Evolutionary conservation across 345 rosid species (phyloP).

Genomic region (Litchi chinensis): DNA sequence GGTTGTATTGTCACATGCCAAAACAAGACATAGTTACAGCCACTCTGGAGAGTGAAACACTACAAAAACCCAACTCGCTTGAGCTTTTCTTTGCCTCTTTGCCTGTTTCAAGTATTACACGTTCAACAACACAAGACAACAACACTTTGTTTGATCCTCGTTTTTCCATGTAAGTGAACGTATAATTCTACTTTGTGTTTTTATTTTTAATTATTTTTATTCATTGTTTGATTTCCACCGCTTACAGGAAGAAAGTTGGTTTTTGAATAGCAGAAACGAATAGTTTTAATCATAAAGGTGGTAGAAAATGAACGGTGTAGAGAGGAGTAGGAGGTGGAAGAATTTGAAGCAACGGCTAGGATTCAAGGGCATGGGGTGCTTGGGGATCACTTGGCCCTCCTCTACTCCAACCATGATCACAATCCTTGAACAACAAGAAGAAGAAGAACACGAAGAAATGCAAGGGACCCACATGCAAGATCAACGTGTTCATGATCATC

Average conservation of each 20-base stretch:
- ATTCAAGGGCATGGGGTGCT: slow-evolving; percentile 66
- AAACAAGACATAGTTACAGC: neutral
- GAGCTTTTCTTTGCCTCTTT: too few species aligned
- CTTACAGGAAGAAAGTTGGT: too few species aligned
- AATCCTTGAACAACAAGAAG: slow-evolving; percentile 25
- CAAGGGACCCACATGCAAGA: slow-evolving; percentile 6
- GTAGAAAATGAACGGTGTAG: slow-evolving; percentile 39
- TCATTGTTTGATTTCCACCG: too few species aligned
- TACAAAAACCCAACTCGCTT: neutral
- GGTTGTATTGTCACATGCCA: neutral
- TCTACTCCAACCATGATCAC: slow-evolving; percentile 32
- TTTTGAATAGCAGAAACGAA: too few species aligned
- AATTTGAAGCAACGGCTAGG: slow-evolving; percentile 63
- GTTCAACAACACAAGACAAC: too few species aligned
- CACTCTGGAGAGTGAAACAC: neutral
- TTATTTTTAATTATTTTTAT: too few species aligned
- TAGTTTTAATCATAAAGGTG: too few species aligned
- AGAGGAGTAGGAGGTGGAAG: slow-evolving; percentile 56
- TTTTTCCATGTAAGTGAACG: too few species aligned
- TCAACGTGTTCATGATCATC: slow-evolving; percentile 9
- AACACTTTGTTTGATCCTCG: too few species aligned
- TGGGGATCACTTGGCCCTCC: slow-evolving; percentile 52
- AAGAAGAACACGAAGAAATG: slow-evolving; percentile 13
- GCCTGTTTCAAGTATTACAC: too few species aligned
- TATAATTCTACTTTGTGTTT: too few species aligned